Base-by-base conservation (phyloP, 2,329 filamentous ascomycete genomes). In the Fusarium multiceps region DNA sequence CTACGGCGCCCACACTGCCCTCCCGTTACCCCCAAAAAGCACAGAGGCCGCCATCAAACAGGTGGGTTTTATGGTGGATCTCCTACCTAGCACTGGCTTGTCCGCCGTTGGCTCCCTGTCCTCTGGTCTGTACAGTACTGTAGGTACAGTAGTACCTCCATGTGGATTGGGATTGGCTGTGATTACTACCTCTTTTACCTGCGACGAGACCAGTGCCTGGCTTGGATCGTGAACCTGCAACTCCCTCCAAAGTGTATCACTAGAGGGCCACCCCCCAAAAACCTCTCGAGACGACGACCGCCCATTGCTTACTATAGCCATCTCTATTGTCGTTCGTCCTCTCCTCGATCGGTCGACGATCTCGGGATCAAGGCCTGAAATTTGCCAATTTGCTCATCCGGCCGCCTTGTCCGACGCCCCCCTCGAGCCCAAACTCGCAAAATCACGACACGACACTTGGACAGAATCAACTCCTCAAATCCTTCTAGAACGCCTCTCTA, bases 191-290 rank as follows among this genome's bases (percentile, higher is more conserved):
- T 72, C 72, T 74, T 51, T 59, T 65, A 66, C 60, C 57, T 57
- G 68, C 54, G 60, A 69, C 57, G 47, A 70, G 67, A 70, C 42
- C 42, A 58, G 67, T 69, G 60, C 68, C 67, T 72, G 70, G 57
- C 61, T 49, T 68, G 61, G 70, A 74, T 74, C 70, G 72, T 74
- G 72, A 74, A 74, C 72, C 72, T 74, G 60, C 68, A 74, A 73
- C 72, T 73, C 70, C 56, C 50, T 71, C 62, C 50, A 57, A 66
- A 71, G 46, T 68, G 51, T 59, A 70, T 70, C 71, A 65, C 66
- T 57, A 66, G 66, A 68, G 67, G 71, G 63, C 54, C 62, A 66
- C 59, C 20, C 34, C 34, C 49, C 28, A 61, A 64, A 66, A 21
- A n/a, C 34, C 30, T 54, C 51, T 73, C 65, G 51, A 75, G 40